phyloP scores from a whole-genome alignment of 495 filamentous ascomycete genomes.

The Neurospora discreta region DNA sequence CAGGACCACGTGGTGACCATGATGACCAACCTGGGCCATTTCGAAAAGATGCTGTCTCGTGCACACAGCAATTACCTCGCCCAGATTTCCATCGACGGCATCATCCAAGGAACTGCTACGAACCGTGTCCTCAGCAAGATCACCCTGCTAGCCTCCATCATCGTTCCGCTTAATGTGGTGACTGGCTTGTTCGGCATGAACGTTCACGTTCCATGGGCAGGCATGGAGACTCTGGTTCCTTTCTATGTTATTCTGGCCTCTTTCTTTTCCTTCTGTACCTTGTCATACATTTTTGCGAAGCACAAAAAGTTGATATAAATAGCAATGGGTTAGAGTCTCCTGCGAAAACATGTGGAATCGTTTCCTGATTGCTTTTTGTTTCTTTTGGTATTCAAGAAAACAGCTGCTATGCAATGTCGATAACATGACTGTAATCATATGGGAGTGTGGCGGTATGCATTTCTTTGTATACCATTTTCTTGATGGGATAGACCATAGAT shows the following conservation, averaged over 20 bases:
- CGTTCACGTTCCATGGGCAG: constrained; percentile 63
- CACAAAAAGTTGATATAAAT: constrained; percentile 16
- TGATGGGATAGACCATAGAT: not conserved
- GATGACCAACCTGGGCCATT: constrained; percentile 91
- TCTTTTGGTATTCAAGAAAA: not conserved
- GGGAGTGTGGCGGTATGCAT: not conserved
- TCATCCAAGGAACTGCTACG: constrained; percentile 66
- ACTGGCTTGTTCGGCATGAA: constrained; percentile 98
- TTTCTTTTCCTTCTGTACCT: constrained; percentile 47
- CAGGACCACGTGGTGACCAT: constrained; percentile 99
- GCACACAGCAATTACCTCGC: constrained; percentile 95
- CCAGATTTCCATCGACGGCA: constrained; percentile 82
- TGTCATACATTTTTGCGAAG: constrained; percentile 32
- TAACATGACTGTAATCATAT: not conserved
- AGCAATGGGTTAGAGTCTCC: not conserved
- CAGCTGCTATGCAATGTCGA: not conserved
- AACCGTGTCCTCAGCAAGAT: constrained; percentile 87
- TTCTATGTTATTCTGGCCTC: constrained; percentile 73
- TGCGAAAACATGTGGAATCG: not conserved
- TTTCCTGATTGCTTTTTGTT: not conserved
- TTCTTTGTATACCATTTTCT: not conserved
- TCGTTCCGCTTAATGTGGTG: constrained; percentile 94
- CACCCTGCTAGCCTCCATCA: constrained; percentile 86
- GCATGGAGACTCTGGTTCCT: constrained; percentile 46
- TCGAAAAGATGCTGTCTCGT: constrained; percentile 93